Base-by-base conservation (phyloP, 176 grass and related monocot genomes). In the Phoenix dactylifera region DNA sequence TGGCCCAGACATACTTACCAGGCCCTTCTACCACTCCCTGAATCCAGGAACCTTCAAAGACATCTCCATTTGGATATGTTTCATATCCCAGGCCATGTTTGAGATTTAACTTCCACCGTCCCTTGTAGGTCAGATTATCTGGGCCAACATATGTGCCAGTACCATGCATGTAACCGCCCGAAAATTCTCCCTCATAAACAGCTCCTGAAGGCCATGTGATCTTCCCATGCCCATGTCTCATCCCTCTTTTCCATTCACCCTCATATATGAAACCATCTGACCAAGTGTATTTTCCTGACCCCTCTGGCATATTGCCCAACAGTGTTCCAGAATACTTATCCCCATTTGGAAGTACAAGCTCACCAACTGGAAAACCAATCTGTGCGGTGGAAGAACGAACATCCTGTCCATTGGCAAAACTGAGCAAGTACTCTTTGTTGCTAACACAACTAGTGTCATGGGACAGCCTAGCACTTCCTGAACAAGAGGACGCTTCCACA, bases 11-110 rank as follows among this genome's bases (percentile, higher is more conserved):
- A 68, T 92, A 98, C 56, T 88, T 92, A 3, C 93, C 87, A 57
- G 81, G 81, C 15, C 93, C 93, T 58, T 85, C 84, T 77, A 92
- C 83, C 57, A 68, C 66, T 71, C 93, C 93, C 65, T 88, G 87
- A 26, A 92, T 98, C 93, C 93, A 98, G 2, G 93, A 83, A 64
- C 93, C 87, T 51, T 98, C 87, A 72, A 85, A 98, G 14, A 76
- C 52, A 57, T 98, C 87, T 55, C 87, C 81, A 60, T 92, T 86
- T 39, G 93, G 84, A 60, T 75, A 86, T 49, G 70, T 92, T 81
- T 98, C 81, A 52, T 60, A 78, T 54, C 93, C 93, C 58, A 92
- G 75, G 1, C 93, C 93, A 66, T 98, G 93, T 60, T 92, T 88
- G 48, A 70, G 75, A 57, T 92, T 92, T 69, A 98, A 72, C 74